Percentiles rank a stretch among this genome's conserved stretches.
phyloP scores from a whole-genome alignment of 345 rosid genomes.

The Moricandia arvensis region DNA sequence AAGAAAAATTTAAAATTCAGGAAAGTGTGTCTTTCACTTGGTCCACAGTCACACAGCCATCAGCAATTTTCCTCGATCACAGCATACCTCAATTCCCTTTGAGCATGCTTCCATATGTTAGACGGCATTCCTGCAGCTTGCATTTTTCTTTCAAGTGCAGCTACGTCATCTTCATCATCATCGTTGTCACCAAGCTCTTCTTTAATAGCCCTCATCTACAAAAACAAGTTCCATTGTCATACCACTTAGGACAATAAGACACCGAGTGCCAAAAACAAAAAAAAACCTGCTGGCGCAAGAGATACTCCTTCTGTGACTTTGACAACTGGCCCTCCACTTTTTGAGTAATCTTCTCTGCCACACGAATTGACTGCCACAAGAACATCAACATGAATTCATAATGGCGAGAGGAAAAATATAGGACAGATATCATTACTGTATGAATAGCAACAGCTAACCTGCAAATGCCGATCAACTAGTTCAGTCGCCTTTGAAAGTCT shows the following conservation, averaged over 20 bases:
- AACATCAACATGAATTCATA: constrained; percentile 33
- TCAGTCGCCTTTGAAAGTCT: constrained; percentile 95
- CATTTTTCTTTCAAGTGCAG: constrained; percentile 94
- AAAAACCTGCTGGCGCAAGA: constrained; percentile 96
- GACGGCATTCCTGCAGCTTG: constrained; percentile 95
- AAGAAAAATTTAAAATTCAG: constrained; percentile 5
- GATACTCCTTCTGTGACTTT: constrained; percentile 98
- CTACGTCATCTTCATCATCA: constrained; percentile 98
- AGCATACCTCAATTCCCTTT: constrained; percentile 84
- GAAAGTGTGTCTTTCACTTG: neutral
- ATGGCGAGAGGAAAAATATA: constrained; percentile 18
- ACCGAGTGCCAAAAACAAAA: constrained; percentile 20
- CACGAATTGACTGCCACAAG: constrained; percentile 91
- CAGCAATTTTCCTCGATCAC: neutral
- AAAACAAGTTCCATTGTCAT: constrained; percentile 17
- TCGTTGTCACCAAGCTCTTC: constrained; percentile 99
- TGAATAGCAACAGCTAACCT: constrained; percentile 50
- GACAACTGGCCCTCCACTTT: constrained; percentile 98
- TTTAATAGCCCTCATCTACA: constrained; percentile 97
- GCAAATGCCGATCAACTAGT: constrained; percentile 96
- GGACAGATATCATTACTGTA: constrained; percentile 15
- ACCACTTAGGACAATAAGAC: constrained; percentile 1
- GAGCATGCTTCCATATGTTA: constrained; percentile 96
- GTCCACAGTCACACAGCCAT: constrained; percentile 3
- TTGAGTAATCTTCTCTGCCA: constrained; percentile 97